Percentiles rank a stretch among this genome's conserved stretches.
phyloP scores from a whole-genome alignment of 2,329 filamentous ascomycete genomes.

The Aspergillus brunneoviolaceus region DNA sequence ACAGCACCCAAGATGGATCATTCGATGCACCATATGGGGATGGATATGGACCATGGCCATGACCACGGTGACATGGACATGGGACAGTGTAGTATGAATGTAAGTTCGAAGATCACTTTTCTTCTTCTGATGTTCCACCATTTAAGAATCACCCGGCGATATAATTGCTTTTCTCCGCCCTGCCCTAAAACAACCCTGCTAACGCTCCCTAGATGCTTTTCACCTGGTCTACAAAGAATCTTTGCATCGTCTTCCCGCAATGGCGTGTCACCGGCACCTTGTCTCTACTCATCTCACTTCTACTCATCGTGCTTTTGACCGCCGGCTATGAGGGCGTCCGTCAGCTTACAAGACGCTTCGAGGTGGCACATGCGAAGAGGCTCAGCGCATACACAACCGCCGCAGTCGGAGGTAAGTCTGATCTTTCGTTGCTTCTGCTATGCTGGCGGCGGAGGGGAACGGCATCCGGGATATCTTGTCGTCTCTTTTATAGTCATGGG shows the following conservation, averaged over 20 bases:
- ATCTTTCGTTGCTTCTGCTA: slow-evolving; percentile 10
- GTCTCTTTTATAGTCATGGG: slow-evolving; percentile 9
- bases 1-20: slow-evolving; percentile 34
- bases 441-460: slow-evolving; percentile 7
- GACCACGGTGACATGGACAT: slow-evolving; percentile 58
- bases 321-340: slow-evolving; percentile 93
- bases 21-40: slow-evolving; percentile 32
- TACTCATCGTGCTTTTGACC: slow-evolving; percentile 77
- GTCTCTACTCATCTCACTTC: slow-evolving; percentile 76
- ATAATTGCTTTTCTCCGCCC: neutral
- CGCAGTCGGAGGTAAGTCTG: slow-evolving; percentile 34
- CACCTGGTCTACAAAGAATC: slow-evolving; percentile 89
- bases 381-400: slow-evolving; percentile 48
- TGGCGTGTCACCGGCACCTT: slow-evolving; percentile 79
- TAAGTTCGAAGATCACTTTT: slow-evolving; percentile 44
- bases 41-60: slow-evolving; percentile 47
- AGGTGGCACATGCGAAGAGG: slow-evolving; percentile 54
- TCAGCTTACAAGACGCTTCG: slow-evolving; percentile 73
- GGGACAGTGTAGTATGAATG: slow-evolving; percentile 86
- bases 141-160: neutral
- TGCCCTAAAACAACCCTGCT: neutral
- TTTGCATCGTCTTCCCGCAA: slow-evolving; percentile 91
- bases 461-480: neutral
- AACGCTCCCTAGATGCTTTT: slow-evolving; percentile 77
- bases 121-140: neutral